Evolutionary conservation across 2,329 filamentous ascomycete genomes (phyloP), one percentile per base, ranked within the genome.

Genomic region (Cadophora sp.): DNA sequence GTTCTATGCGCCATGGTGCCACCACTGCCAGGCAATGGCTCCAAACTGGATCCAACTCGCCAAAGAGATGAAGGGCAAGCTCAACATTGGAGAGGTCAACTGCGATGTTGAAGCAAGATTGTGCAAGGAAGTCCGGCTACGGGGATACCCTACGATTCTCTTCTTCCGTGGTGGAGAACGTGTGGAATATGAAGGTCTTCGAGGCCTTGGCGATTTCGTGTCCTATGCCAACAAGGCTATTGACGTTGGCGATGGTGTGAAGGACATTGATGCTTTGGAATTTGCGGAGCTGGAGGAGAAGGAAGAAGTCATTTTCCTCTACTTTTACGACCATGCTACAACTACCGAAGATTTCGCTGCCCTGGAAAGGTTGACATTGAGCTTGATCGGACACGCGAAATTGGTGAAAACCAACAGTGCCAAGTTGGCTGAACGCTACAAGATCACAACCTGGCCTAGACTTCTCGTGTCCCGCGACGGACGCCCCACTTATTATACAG

Each of bases 1-100:
- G 80, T 98, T 99, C 79, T 98, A 97, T 79, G 94, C 93, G 22
- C 97, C 96, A 6, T 98, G 95, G 96, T 99, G 96, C 79, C 89
- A 90, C 74, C 96, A 99, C 81, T 99, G 97, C 80, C 92, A 97
- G 81, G 92, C 92, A 46, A 89, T 99, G 86, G 93, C 92, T 43
- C 92, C 96, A 2, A 94, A 89, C 72, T 99, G 96, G 96, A 84
- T 89, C 70, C 92, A 95, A 76, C 88, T 99, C 80, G 92, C 92
- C 55, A 94, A 94, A 78, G 93, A 95, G 77, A 96, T 97, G 92
- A 89, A 94, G 79, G 92, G 91, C 53, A 90, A 88, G 72, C 87
- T 99, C 68, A 97, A 98, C 77, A 85, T 99, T 76, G 96, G 95
- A 68, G 94, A 98, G 79, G 95, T 99, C 72, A 97, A 99, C 81